Percentiles rank a stretch among this genome's conserved stretches.
Conservation (phyloP, 805 yeast species). For the Spathaspora passalidarum region DNA sequence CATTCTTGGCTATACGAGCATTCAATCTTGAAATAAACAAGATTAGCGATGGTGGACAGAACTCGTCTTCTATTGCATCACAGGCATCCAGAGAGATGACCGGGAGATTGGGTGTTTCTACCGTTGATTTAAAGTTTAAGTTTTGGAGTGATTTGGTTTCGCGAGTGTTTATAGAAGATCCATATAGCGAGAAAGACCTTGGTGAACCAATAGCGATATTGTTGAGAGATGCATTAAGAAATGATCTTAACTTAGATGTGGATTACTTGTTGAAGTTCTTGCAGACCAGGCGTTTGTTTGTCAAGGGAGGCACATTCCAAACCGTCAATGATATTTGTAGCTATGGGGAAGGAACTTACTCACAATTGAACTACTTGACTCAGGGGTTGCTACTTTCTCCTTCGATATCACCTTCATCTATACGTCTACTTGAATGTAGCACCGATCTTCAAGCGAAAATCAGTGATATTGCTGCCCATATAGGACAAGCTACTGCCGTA, state of each 20-base stretch:
- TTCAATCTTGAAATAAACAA: constrained; percentile 63
- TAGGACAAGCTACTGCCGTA: constrained; percentile 79
- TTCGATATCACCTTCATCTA: constrained; percentile 53
- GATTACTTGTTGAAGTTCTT: constrained; percentile 57
- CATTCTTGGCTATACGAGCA: constrained; percentile 61
- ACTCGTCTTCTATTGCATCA: constrained; percentile 21
- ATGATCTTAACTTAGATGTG: constrained; percentile 50
- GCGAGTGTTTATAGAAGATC: constrained; percentile 37
- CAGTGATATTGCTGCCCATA: constrained; percentile 68
- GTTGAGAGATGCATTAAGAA: constrained; percentile 49
- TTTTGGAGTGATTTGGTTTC: constrained; percentile 70
- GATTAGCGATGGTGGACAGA: constrained; percentile 33
- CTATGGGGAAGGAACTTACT: constrained; percentile 75
- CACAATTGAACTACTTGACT: constrained; percentile 68
- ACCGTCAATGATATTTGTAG: constrained; percentile 60
- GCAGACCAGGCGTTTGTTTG: constrained; percentile 54
- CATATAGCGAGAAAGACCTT: constrained; percentile 31
- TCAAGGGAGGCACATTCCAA: constrained; percentile 42
- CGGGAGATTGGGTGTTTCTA: constrained; percentile 34
- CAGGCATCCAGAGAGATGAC: constrained; percentile 29
- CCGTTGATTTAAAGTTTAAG: constrained; percentile 56
- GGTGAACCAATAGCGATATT: constrained; percentile 68
- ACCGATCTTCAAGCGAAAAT: constrained; percentile 40
- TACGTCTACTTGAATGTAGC: constrained; percentile 46
- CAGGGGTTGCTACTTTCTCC: constrained; percentile 61